A percentile compares a stretch with the other conserved stretches of the same genome.
phyloP scores from a whole-genome alignment of 371 early-diverging fungal species.

The Nematocida sp. region DNA sequence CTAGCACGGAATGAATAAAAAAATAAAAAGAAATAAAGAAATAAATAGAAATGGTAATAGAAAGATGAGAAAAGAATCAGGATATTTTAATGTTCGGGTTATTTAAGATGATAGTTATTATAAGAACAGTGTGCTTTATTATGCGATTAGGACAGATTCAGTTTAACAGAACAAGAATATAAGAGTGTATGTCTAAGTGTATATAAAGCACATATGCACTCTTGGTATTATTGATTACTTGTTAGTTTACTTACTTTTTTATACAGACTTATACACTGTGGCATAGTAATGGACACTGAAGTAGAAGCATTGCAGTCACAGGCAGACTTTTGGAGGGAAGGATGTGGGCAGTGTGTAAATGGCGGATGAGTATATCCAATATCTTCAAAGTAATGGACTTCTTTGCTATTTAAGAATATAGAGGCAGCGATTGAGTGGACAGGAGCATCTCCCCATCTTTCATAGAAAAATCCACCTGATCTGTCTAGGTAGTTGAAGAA shows the following conservation, averaged over 20 bases:
- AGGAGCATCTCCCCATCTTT: constrained; percentile 90
- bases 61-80: no score
- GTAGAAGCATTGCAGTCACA: constrained; percentile 65
- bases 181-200: no score
- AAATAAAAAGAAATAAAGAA: no score
- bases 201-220: no score
- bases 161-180: no score
- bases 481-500: constrained; percentile 80
- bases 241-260: background rate
- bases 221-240: no score
- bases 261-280: constrained; percentile 61
- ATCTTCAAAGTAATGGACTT: constrained; percentile 80
- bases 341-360: constrained; percentile 69
- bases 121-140: no score
- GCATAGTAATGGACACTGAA: constrained; percentile 58
- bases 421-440: constrained; percentile 80
- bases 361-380: constrained; percentile 71
- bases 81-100: no score
- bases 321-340: constrained; percentile 47
- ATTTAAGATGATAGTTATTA: no score
- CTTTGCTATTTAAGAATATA: constrained; percentile 72
- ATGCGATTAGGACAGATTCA: no score
- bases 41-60: no score
- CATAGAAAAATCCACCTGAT: constrained; percentile 85
- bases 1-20: no score